Evolutionary conservation across 1,284 basidiomycete species (phyloP).

Genomic region (Melampsora abietis-canadensis): DNA sequence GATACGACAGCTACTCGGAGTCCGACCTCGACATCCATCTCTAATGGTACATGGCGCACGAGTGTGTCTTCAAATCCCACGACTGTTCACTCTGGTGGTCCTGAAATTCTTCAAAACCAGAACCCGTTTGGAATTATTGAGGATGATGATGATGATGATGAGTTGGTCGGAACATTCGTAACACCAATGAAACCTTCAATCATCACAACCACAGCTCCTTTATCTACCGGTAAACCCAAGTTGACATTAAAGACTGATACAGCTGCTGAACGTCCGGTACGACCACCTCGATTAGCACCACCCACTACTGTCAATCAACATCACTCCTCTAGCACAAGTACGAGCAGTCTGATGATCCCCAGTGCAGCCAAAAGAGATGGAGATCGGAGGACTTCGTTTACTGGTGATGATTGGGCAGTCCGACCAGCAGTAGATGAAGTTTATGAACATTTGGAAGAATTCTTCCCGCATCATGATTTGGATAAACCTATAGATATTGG

Average conservation of each 20-base stretch:
- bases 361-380: neutral
- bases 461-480: slow-evolving; percentile 93
- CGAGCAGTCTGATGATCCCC: slow-evolving; percentile 10
- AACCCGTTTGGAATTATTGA: slow-evolving; percentile 32
- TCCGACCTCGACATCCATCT: slow-evolving; percentile 3
- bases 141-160: slow-evolving; percentile 31
- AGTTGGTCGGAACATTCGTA: slow-evolving; percentile 39
- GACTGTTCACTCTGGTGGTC: neutral
- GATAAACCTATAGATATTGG: slow-evolving; percentile 88
- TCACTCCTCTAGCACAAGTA: neutral
- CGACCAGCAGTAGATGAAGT: slow-evolving; percentile 91
- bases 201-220: neutral
- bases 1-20: neutral
- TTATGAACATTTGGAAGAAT: slow-evolving; percentile 86
- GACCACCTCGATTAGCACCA: neutral
- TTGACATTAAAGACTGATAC: slow-evolving; percentile 27
- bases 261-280: neutral
- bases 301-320: neutral
- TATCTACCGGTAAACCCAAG: slow-evolving; percentile 32
- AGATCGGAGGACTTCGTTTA: slow-evolving; percentile 31
- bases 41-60: slow-evolving; percentile 4
- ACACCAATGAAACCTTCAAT: slow-evolving; percentile 40
- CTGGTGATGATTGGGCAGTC: slow-evolving; percentile 57
- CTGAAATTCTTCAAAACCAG: neutral
- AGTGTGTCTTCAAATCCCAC: slow-evolving; percentile 28